phyloP scores from a whole-genome alignment of 2,329 filamentous ascomycete genomes.

The Aureobasidium sp. region DNA sequence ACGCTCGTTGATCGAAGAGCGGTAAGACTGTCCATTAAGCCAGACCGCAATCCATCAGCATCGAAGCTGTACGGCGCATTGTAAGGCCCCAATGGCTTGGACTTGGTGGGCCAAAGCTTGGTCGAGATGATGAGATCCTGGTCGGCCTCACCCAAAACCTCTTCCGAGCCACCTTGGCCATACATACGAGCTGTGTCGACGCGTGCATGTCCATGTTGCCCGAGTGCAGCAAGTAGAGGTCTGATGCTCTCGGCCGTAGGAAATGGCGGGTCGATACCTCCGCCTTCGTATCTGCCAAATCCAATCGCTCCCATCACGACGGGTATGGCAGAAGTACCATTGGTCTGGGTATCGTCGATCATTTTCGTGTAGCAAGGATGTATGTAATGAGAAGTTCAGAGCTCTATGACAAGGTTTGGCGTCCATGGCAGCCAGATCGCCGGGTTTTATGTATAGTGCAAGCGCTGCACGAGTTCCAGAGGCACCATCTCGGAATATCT shows the following conservation, averaged over 20 bases:
- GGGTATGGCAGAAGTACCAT: background rate
- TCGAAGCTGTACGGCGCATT: background rate
- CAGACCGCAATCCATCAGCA: background rate
- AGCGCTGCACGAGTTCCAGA: too few relatives aligned
- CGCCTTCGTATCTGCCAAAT: background rate
- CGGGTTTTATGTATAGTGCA: too few relatives aligned
- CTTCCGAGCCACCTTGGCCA: constrained; percentile 25
- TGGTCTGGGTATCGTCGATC: background rate
- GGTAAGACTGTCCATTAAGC: constrained; percentile 1
- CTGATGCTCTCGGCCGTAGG: background rate
- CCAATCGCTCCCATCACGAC: background rate
- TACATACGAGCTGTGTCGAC: constrained; percentile 29
- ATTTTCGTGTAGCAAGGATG: background rate
- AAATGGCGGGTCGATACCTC: background rate
- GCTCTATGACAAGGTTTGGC: too few relatives aligned
- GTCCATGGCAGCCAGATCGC: too few relatives aligned
- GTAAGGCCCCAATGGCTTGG: constrained; percentile 17
- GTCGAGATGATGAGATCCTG: constrained; percentile 36
- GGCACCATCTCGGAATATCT: too few relatives aligned
- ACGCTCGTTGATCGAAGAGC: constrained; percentile 21
- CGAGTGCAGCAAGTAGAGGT: constrained; percentile 18
- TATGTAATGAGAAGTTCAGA: too few relatives aligned
- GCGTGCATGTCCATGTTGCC: constrained; percentile 24
- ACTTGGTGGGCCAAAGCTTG: constrained; percentile 34
- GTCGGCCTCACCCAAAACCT: constrained; percentile 31